These are phyloP conservation scores for Xylariales sp. DNA, from an alignment of 2,329 filamentous ascomycete species.

Conservation along the genomic window DNA sequence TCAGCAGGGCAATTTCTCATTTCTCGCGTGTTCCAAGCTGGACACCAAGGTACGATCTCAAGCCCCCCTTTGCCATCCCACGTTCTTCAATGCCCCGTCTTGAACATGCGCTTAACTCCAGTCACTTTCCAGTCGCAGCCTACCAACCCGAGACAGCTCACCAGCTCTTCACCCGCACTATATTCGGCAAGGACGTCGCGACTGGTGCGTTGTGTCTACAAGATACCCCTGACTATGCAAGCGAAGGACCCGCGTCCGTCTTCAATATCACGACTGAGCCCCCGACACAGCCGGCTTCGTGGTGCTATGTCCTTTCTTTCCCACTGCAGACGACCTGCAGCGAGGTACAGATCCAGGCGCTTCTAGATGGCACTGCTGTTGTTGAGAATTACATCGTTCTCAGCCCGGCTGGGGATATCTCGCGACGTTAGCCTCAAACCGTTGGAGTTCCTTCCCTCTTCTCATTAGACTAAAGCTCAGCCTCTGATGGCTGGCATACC, in stretches of 20 bases:
- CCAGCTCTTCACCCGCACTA: constrained; percentile 4
- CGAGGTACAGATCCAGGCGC: constrained; percentile 4
- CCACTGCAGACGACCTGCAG: constrained; percentile 3
- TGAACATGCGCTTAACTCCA: constrained; percentile 45
- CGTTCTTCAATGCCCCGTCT: constrained; percentile 38
- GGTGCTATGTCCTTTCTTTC: constrained; percentile 10
- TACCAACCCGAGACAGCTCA: constrained; percentile 8
- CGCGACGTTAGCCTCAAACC: not conserved
- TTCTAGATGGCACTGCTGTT: constrained; percentile 8
- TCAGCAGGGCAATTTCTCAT: constrained; percentile 3
- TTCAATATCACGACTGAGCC: constrained; percentile 11
- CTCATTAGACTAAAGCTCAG: too few species aligned
- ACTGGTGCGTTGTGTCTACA: constrained; percentile 31
- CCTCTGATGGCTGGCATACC: too few species aligned
- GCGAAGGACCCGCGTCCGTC: constrained; percentile 11
- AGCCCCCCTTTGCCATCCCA: constrained; percentile 29
- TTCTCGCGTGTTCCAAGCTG: constrained; percentile 5
- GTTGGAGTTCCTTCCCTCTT: too few species aligned
- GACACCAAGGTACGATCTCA: constrained; percentile 11
- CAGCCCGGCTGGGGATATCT: constrained; percentile 5
- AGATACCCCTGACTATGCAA: constrained; percentile 5
- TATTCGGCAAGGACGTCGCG: constrained; percentile 2
- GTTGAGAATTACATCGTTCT: constrained; percentile 8
- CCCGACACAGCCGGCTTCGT: constrained; percentile 1
- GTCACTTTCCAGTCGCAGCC: not conserved